phyloP scores from a whole-genome alignment of 257 asterid genomes.

The Nicotiana otophora region DNA sequence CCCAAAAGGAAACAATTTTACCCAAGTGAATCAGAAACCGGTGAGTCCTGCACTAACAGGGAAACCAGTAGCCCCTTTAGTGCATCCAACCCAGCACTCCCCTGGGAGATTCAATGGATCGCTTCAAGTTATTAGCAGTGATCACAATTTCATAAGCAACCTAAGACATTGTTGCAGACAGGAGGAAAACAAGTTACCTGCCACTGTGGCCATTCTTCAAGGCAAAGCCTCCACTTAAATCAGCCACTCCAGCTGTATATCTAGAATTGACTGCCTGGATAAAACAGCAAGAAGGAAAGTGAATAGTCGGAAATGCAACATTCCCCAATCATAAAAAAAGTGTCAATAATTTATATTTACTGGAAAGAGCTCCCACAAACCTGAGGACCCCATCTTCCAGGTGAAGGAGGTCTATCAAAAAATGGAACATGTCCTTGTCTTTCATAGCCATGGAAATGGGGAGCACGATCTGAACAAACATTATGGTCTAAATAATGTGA shows the following conservation, averaged over 20 bases:
- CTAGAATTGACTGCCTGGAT: slow-evolving; percentile 11
- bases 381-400: slow-evolving; percentile 20
- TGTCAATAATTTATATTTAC: neutral
- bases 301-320: neutral
- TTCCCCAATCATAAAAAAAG: neutral
- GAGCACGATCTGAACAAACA: slow-evolving; percentile 8
- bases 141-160: neutral
- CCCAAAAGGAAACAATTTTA: neutral
- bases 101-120: neutral
- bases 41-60: neutral
- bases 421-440: slow-evolving; percentile 15
- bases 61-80: neutral
- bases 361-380: neutral
- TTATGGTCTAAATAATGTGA: slow-evolving; percentile 1
- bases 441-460: slow-evolving; percentile 12
- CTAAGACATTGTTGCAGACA: neutral
- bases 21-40: neutral
- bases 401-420: slow-evolving; percentile 16
- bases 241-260: slow-evolving; percentile 13
- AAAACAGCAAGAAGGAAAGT: neutral
- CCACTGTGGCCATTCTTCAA: neutral
- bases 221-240: slow-evolving; percentile 8
- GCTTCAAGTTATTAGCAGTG: neutral
- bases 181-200: slow-evolving; percentile 11
- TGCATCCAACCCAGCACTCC: neutral